Evolutionary conservation across 2,329 filamentous ascomycete species (phyloP).

Genomic region (Exophiala calicioides): DNA sequence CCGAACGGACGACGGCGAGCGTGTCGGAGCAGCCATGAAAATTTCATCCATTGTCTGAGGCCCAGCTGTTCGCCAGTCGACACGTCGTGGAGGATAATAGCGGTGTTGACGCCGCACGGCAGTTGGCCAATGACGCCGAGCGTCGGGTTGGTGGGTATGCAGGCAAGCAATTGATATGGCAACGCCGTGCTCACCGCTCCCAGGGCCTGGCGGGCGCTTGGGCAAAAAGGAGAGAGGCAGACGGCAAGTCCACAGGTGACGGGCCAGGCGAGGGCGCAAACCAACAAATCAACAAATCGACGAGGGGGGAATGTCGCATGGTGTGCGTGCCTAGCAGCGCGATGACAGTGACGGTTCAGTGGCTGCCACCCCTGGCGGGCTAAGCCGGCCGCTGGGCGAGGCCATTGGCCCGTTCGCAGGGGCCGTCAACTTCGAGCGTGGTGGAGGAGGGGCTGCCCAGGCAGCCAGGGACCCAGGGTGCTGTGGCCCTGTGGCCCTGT

Average conservation of each 20-base stretch:
- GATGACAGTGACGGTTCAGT: no score
- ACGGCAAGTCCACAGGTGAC: constrained; percentile 11
- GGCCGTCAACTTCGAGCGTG: no score
- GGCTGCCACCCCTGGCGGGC: no score
- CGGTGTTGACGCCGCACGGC: constrained; percentile 19
- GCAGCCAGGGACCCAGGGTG: no score
- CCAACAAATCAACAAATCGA: constrained; percentile 4
- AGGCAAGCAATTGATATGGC: constrained; percentile 18
- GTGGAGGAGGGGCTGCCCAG: no score
- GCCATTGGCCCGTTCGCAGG: no score
- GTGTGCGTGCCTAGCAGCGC: background rate
- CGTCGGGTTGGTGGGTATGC: constrained; percentile 8
- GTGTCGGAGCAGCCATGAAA: no score
- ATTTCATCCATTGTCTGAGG: constrained; percentile 14
- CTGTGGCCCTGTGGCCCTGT: no score
- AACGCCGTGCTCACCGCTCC: constrained; percentile 23
- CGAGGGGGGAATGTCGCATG: background rate
- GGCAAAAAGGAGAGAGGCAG: constrained; percentile 14
- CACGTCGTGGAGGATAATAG: constrained; percentile 9
- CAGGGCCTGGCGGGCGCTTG: constrained; percentile 5
- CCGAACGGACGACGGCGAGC: no score
- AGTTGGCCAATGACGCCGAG: constrained; percentile 18
- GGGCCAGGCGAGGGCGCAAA: constrained; percentile 8
- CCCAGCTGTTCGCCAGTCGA: no score
- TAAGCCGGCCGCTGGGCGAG: no score